These are phyloP conservation scores for Cryphonectria radicalis DNA, from an alignment of 2,329 filamentous ascomycete species.

Conservation along the genomic window DNA sequence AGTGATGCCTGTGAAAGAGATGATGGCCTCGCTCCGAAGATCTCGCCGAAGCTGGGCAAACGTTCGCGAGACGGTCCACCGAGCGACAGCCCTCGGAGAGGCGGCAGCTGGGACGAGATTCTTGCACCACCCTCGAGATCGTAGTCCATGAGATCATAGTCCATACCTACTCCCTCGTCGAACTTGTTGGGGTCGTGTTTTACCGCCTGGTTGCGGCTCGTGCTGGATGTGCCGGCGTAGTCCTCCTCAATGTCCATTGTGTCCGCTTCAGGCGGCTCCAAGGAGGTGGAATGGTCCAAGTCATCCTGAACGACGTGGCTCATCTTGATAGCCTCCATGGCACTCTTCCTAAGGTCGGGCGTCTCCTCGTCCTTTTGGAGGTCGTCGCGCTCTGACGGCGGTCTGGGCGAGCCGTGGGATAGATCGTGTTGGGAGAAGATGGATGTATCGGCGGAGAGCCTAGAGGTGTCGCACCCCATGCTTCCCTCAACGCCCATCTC, in stretches of 20 bases:
- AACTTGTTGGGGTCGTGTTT: not conserved
- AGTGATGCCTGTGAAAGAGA: not conserved
- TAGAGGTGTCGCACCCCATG: not conserved
- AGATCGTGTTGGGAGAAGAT: not conserved
- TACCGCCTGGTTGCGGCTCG: not conserved
- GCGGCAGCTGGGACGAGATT: not conserved
- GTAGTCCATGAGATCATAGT: conserved; percentile 16
- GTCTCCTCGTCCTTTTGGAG: not conserved
- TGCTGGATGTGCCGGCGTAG: not conserved
- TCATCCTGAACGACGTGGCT: not conserved
- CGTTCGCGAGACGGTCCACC: not conserved
- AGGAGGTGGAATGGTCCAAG: not conserved
- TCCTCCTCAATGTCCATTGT: not conserved
- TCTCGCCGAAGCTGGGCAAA: conserved; percentile 1
- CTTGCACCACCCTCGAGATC: not conserved
- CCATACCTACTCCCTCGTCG: conserved; percentile 8
- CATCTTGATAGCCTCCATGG: not conserved
- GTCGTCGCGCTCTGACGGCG: not conserved
- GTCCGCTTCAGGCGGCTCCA: too few relatives aligned
- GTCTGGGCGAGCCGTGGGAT: not conserved
- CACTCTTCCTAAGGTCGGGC: not conserved
- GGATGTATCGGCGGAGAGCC: not conserved
- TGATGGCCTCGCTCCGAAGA: not conserved
- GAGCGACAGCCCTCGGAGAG: not conserved
- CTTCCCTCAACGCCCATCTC: not conserved